Percentiles rank a stretch among this genome's conserved stretches.
These are phyloP conservation scores for Aspergillus phoenicis DNA, from an alignment of 2,329 filamentous ascomycete genomes.

Conservation along the genomic window DNA sequence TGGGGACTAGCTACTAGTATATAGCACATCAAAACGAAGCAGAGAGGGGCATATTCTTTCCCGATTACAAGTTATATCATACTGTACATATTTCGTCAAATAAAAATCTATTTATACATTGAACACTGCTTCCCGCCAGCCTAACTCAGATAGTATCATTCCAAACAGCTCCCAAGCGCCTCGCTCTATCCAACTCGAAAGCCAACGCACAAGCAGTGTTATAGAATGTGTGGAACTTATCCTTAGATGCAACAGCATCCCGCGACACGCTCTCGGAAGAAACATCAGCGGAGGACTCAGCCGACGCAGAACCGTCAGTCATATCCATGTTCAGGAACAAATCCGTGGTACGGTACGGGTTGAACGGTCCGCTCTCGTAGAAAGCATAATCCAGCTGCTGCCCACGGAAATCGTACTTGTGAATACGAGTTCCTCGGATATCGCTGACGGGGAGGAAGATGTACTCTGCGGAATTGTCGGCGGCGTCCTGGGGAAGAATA, in stretches of 20 bases:
- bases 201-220: slow-evolving; percentile 36
- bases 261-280: slow-evolving; percentile 11
- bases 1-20: neutral
- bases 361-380: slow-evolving; percentile 37
- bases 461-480: slow-evolving; percentile 32
- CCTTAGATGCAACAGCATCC: slow-evolving; percentile 14
- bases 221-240: slow-evolving; percentile 1
- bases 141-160: neutral
- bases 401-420: slow-evolving; percentile 37
- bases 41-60: neutral
- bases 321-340: slow-evolving; percentile 36
- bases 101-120: slow-evolving; percentile 9
- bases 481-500: slow-evolving; percentile 20
- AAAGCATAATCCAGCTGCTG: slow-evolving; percentile 36
- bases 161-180: slow-evolving; percentile 1
- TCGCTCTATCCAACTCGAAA: slow-evolving; percentile 35
- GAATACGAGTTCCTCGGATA: slow-evolving; percentile 30
- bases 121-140: no score
- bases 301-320: slow-evolving; percentile 1
- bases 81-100: slow-evolving; percentile 9
- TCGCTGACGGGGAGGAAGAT: slow-evolving; percentile 37
- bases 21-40: neutral
- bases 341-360: slow-evolving; percentile 32
- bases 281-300: neutral
- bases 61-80: neutral